Conservation (phyloP, 176 grass and related monocot species). For the Thalia dealbata region DNA sequence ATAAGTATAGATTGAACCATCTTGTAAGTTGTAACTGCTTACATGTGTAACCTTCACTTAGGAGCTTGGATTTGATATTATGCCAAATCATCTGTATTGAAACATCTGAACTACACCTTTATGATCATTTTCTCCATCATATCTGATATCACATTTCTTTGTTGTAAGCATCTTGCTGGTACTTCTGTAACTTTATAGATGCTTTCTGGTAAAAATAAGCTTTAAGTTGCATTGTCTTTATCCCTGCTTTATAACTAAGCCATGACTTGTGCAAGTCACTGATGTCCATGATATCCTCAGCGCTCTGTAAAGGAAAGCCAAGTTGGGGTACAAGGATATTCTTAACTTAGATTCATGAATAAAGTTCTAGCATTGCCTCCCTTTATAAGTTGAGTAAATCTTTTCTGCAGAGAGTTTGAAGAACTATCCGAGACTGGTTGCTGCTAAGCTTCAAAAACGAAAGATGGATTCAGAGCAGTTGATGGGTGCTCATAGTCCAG, state of each 20-base stretch:
- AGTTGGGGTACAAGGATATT: too few species aligned
- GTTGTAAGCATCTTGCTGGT: background rate
- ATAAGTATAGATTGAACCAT: too few species aligned
- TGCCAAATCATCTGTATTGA: background rate
- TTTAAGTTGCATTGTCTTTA: background rate
- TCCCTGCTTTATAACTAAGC: background rate
- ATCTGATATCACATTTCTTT: background rate
- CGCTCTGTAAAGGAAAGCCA: too few species aligned
- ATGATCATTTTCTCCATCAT: background rate
- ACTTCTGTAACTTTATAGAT: background rate
- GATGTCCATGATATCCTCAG: background rate
- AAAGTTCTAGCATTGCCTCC: background rate
- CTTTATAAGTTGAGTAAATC: background rate
- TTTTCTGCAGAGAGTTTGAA: slow-evolving; percentile 17
- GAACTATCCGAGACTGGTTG: slow-evolving; percentile 10
- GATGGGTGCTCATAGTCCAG: slow-evolving; percentile 31
- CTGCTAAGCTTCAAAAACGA: slow-evolving; percentile 23
- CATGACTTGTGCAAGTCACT: background rate
- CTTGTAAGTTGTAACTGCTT: too few species aligned
- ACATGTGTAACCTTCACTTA: too few species aligned
- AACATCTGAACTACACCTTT: background rate
- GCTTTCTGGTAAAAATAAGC: background rate
- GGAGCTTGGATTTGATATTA: background rate
- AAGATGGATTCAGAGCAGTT: slow-evolving; percentile 49
- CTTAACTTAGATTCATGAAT: background rate